Evolutionary conservation across 169 alveolate species (phyloP), one percentile per base, ranked within the genome.

Genomic region (Cryptosporidium baileyi): DNA sequence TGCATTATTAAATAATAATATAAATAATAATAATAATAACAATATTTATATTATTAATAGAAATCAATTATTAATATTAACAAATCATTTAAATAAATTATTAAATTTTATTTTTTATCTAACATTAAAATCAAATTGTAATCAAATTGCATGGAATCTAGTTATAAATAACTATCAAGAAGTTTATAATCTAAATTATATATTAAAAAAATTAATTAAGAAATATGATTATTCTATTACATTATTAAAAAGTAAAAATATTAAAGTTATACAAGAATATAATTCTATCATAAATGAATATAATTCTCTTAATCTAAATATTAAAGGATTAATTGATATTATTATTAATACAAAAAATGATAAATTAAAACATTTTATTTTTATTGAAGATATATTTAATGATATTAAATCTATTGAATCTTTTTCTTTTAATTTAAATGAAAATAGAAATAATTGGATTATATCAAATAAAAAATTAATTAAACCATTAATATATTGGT

Each of bases 141-240:
- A 24, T 22, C 85, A 74, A 38, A 74, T 74, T 36, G 74, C 85
- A 2, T 74, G 85, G 85, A 24, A 22, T 8, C 41, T 74, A 15
- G 67, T 74, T 2, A 13, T 8, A 7, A 17, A 9, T 24, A 8
- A 65, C 38, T 51, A 13, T 30, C n/a, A n/a, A n/a, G n/a, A n/a
- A n/a, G n/a, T n/a, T n/a, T n/a, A n/a, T n/a, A n/a, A n/a, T n/a
- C n/a, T n/a, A 15, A 49, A 57, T 36, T 28, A 26, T n/a, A 54
- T 74, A 26, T 3, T 47, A n/a, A 74, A 61, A 38, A 54, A 54
- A 22, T 40, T 52, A 26, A 54, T 74, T 22, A 74, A 34, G 43
- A 54, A 30, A 13, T 74, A 28, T 36, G 61, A 74, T 3, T 38
- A 40, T 1, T 74, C 67, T 0, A 54, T 40, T 17, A 13, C 36